phyloP scores from a whole-genome alignment of 352 stramenopile species.

The Phytopythium delawarense region DNA sequence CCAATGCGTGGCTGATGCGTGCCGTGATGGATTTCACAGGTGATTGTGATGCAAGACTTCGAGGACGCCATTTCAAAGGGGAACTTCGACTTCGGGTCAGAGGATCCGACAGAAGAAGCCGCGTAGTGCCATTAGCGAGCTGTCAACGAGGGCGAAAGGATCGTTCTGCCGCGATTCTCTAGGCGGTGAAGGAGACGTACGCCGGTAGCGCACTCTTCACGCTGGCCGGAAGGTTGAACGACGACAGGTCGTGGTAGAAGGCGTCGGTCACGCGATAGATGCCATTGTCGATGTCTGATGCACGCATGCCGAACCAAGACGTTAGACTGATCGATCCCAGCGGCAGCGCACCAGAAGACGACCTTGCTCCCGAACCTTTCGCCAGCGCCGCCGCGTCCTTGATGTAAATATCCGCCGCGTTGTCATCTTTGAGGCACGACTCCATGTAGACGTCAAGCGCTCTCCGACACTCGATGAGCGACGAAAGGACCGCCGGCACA shows the following conservation, averaged over 20 bases:
- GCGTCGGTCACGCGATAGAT: conserved; percentile 74
- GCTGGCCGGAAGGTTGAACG: conserved; percentile 42
- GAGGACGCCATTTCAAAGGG: conserved; percentile 27
- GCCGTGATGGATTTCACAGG: conserved; percentile 13
- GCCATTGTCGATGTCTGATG: conserved; percentile 62
- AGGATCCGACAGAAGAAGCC: conserved; percentile 6
- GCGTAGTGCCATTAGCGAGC: not conserved
- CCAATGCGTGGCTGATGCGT: not conserved
- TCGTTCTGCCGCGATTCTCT: conserved; percentile 17
- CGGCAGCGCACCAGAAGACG: not conserved
- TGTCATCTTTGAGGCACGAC: conserved; percentile 61
- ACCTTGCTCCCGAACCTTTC: conserved; percentile 26
- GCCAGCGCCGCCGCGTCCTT: conserved; percentile 54
- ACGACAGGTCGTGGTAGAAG: conserved; percentile 56
- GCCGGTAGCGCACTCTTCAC: conserved; percentile 46
- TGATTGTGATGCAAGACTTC: conserved; percentile 47
- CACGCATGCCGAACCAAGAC: conserved; percentile 3
- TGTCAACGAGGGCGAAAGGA: not conserved
- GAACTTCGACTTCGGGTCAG: conserved; percentile 37
- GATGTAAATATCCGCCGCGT: conserved; percentile 52
- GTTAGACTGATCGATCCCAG: not conserved
- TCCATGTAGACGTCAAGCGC: conserved; percentile 64
- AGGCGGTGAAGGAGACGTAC: conserved; percentile 41
- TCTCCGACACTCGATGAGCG: conserved; percentile 63
- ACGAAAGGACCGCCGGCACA: conserved; percentile 59